These are phyloP conservation scores for Barbatosphaeria neglecta DNA, from an alignment of 495 filamentous ascomycete species.

Conservation along the genomic window DNA sequence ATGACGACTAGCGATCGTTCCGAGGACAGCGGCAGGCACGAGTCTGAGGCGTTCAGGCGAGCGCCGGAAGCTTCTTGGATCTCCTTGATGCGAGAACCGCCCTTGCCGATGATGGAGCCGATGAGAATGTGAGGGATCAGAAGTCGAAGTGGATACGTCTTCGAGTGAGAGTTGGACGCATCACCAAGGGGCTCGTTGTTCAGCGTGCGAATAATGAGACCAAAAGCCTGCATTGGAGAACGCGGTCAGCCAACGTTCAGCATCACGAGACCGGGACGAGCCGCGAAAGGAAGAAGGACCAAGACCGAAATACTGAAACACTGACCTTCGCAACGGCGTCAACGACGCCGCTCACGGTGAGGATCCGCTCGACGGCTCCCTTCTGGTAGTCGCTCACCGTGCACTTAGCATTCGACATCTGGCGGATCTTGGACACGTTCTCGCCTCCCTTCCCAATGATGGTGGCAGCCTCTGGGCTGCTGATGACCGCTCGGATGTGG, in stretches of 20 bases:
- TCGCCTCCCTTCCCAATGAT: conserved; percentile 98
- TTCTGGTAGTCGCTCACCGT: conserved; percentile 97
- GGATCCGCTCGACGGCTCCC: conserved; percentile 89
- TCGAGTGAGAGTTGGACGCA: conserved; percentile 81
- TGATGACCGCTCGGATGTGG: conserved; percentile 90
- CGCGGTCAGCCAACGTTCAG: conserved; percentile 1
- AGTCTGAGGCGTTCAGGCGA: conserved; percentile 90
- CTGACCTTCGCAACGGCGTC: conserved; percentile 94
- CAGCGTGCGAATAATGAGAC: conserved; percentile 91
- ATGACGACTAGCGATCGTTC: conserved; percentile 94
- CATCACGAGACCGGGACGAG: not conserved
- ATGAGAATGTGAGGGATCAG: conserved; percentile 95
- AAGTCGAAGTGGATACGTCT: conserved; percentile 92
- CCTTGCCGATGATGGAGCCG: conserved; percentile 96
- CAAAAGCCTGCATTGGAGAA: conserved; percentile 80
- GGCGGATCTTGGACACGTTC: conserved; percentile 90
- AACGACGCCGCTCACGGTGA: conserved; percentile 90
- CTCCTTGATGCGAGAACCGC: conserved; percentile 87
- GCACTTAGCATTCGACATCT: conserved; percentile 88
- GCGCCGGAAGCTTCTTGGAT: conserved; percentile 97
- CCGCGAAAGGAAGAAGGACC: conserved; percentile 1
- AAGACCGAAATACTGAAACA: no score
- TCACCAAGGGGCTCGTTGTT: conserved; percentile 88
- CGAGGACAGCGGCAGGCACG: conserved; percentile 82
- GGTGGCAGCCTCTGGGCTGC: conserved; percentile 91